phyloP scores from a whole-genome alignment of 2,329 filamentous ascomycete genomes.

The Fusarium anthophilum region DNA sequence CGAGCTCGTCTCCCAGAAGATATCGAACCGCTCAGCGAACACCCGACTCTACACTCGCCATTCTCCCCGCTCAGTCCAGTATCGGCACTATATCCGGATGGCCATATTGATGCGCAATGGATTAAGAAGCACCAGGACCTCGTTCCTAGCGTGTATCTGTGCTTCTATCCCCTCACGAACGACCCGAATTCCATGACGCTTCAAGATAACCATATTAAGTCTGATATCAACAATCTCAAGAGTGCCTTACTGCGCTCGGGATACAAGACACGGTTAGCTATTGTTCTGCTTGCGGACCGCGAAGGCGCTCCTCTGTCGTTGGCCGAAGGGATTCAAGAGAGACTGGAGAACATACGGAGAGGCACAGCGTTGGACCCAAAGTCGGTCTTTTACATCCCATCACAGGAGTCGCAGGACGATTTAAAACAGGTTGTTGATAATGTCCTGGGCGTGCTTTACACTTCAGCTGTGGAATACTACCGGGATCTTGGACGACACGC shows the following conservation, averaged over 20 bases:
- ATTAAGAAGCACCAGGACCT: constrained; percentile 87
- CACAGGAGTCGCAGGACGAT: constrained; percentile 75
- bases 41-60: constrained; percentile 81
- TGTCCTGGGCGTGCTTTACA: constrained; percentile 77
- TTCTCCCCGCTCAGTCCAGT: constrained; percentile 88
- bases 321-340: constrained; percentile 73
- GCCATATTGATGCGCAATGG: constrained; percentile 84
- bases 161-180: constrained; percentile 80
- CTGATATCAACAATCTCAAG: constrained; percentile 83
- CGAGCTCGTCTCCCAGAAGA: constrained; percentile 63
- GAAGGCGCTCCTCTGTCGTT: constrained; percentile 53
- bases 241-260: constrained; percentile 72
- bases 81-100: constrained; percentile 88
- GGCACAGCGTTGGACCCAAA: constrained; percentile 85
- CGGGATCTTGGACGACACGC: constrained; percentile 92
- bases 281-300: constrained; percentile 61
- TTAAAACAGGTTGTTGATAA: constrained; percentile 77
- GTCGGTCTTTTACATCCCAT: constrained; percentile 84
- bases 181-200: constrained; percentile 78
- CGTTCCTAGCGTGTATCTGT: constrained; percentile 81
- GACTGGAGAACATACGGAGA: constrained; percentile 80
- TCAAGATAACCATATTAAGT: constrained; percentile 88
- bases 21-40: constrained; percentile 57
- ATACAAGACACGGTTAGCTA: constrained; percentile 80
- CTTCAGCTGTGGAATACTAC: constrained; percentile 87